Percentiles rank a stretch among this genome's conserved stretches.
Evolutionary conservation across 139 green algal species (phyloP).

Genomic region (Gonium pectorale): DNA sequence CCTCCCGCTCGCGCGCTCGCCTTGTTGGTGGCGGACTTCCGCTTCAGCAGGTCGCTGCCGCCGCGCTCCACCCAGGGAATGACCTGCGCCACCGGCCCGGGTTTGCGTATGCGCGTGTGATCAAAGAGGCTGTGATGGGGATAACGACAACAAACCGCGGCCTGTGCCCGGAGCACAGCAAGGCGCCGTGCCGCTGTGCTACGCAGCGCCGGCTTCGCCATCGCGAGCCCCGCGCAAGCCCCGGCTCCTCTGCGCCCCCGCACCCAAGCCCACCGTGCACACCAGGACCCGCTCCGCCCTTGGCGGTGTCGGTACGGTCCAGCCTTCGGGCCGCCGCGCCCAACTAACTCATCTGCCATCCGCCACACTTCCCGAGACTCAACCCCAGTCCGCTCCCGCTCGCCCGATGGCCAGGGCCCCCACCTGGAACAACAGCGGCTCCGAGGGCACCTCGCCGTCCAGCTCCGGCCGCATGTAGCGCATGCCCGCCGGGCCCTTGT

Average conservation of each 20-base stretch:
- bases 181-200: too few relatives aligned
- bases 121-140: not conserved
- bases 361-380: not conserved
- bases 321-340: not conserved
- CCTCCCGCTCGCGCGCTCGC: not conserved
- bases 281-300: not conserved
- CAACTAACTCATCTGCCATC: not conserved
- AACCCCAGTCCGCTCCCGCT: not conserved
- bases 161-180: not conserved
- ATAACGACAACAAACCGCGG: not conserved
- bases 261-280: not conserved
- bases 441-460: not conserved
- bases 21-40: constrained; percentile 2
- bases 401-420: not conserved
- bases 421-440: constrained; percentile 22
- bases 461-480: constrained; percentile 8
- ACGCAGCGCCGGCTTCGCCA: too few relatives aligned
- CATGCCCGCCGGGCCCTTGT: not conserved
- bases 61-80: constrained; percentile 29
- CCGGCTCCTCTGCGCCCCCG: too few relatives aligned
- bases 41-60: constrained; percentile 28
- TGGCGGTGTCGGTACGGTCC: not conserved
- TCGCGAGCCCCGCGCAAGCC: too few relatives aligned
- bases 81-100: not conserved
- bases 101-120: not conserved